Evolutionary conservation across 208 protist genomes (phyloP).

Genomic region (Leptomonas seymouri): DNA sequence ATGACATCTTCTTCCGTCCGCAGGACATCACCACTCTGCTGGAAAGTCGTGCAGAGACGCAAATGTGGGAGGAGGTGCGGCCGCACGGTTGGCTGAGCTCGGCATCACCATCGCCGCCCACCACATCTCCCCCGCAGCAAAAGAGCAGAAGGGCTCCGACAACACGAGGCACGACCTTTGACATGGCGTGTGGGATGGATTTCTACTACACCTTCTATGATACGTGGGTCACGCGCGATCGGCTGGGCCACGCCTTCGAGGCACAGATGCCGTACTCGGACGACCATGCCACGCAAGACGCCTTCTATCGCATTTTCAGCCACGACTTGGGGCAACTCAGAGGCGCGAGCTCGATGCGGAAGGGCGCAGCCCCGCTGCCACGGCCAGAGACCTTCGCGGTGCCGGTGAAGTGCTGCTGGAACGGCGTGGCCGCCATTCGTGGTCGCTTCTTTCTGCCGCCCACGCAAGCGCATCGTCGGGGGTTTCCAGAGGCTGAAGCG

Average conservation of each 20-base stretch:
- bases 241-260: conserved; percentile 39
- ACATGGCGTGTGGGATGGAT: conserved; percentile 89
- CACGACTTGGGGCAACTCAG: not conserved
- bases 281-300: conserved; percentile 42
- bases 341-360: not conserved
- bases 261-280: conserved; percentile 55
- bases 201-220: conserved; percentile 84
- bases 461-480: conserved; percentile 10
- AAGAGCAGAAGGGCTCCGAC: not conserved
- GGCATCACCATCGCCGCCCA: not conserved
- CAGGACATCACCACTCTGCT: conserved; percentile 63
- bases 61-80: conserved; percentile 13
- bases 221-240: conserved; percentile 65
- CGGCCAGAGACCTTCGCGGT: conserved; percentile 19
- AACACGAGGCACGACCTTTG: conserved; percentile 46
- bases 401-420: conserved; percentile 86
- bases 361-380: not conserved
- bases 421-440: conserved; percentile 73
- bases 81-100: conserved; percentile 35
- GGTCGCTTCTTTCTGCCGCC: conserved; percentile 57
- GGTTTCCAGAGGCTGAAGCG: not conserved
- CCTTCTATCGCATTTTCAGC: conserved; percentile 40
- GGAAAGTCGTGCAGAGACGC: conserved; percentile 49
- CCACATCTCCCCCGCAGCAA: not conserved
- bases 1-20: conserved; percentile 78